These are phyloP conservation scores for Hemileccinum impolitum DNA, from an alignment of 768 basidiomycete species.

Conservation along the genomic window DNA sequence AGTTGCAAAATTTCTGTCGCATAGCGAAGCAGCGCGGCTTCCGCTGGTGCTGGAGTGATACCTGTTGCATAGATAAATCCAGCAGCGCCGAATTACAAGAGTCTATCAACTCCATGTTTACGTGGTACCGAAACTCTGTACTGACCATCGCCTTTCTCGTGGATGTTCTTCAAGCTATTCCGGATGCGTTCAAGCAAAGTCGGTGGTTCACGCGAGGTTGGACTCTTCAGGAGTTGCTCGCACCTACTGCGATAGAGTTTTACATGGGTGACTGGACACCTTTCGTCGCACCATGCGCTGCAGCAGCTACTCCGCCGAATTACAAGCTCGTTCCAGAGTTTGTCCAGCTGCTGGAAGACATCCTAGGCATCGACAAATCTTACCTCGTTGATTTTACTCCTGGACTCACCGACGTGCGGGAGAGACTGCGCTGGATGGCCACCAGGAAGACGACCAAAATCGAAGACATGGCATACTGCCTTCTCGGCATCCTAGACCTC, in stretches of 20 bases:
- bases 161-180: conserved; percentile 15
- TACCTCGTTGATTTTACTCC: conserved; percentile 23
- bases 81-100: conserved; percentile 31
- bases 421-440: conserved; percentile 28
- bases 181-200: conserved; percentile 16
- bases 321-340: conserved; percentile 24
- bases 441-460: conserved; percentile 24
- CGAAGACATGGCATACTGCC: conserved; percentile 31
- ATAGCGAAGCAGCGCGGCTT: conserved; percentile 17
- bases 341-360: conserved; percentile 13
- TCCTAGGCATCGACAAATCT: conserved; percentile 16
- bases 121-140: conserved; percentile 29
- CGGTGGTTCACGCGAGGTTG: conserved; percentile 26
- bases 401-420: conserved; percentile 24
- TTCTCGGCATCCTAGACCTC: conserved; percentile 26
- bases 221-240: conserved; percentile 32
- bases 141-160: conserved; percentile 30
- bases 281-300: conserved; percentile 3
- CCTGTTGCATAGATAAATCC: conserved; percentile 29
- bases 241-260: conserved; percentile 21
- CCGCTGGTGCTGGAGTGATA: conserved; percentile 30
- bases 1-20: conserved; percentile 23
- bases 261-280: conserved; percentile 27
- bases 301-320: conserved; percentile 6
- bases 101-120: conserved; percentile 33